Evolutionary conservation across 805 yeast genomes (phyloP), one percentile per base, ranked within the genome.

Genomic region (Starmerella floricola): DNA sequence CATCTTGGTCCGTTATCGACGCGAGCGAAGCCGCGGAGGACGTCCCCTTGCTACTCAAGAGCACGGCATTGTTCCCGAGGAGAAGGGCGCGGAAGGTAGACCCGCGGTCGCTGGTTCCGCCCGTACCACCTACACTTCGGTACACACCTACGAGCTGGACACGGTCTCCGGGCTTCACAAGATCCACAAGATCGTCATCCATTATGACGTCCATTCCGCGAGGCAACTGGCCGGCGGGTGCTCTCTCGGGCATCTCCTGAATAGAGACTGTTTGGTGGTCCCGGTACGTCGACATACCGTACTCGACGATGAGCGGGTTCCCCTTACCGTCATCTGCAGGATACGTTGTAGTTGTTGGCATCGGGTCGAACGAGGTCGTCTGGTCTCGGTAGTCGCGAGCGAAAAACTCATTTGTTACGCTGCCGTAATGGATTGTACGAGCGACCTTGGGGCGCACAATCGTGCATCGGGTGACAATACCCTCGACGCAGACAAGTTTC

Each of bases 221-320:
- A 28, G 98, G 98, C 49, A 91, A 69, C 64, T 88, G 97, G 43
- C 98, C 98, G 0, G 97, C 94, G 13, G 97, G 98, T 1, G 97
- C 95, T 49, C 79, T 71, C 64, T 91, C 97, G 1, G 98, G 97
- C 84, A 91, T 83, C 65, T 91, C 98, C 62, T 91, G 98, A 29
- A 91, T 79, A 0, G 95, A 75, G 29, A 91, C 72, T 31, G 85
- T 80, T 63, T 91, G 98, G 60, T 88, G 95, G 62, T 91, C 98
- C 54, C 88, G 71, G 60, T 84, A 91, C 23, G 93, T 85, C 6
- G 87, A 79, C 57, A 78, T 81, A 1, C 98, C 98, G 56, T 84
- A 91, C 60, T 91, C 97, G 0, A 95, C 87, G 16, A 74, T 70
- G 50, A 91, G 65, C 53, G 83, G 84, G 62, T 87, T 79, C 6